phyloP scores from a whole-genome alignment of 2,329 filamentous ascomycete genomes.

The Niveomyces coronatus region DNA sequence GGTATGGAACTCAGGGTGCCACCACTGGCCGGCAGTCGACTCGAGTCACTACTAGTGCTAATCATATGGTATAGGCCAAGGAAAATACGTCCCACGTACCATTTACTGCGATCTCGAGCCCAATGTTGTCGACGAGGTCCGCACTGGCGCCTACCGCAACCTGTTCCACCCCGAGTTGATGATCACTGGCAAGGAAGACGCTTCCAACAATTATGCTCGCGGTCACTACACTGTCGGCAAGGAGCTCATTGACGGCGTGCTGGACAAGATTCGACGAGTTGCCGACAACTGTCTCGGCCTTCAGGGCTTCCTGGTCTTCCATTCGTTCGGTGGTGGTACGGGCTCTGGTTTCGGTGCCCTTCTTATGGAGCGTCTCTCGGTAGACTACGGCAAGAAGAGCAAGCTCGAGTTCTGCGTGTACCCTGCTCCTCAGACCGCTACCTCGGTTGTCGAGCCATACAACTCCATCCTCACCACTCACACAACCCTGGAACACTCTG shows the following conservation, averaged over 20 bases:
- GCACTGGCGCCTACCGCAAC: constrained; percentile 89
- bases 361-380: constrained; percentile 95
- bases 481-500: constrained; percentile 97
- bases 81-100: constrained; percentile 97
- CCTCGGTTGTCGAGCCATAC: constrained; percentile 97
- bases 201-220: constrained; percentile 99
- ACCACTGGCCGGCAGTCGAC: background rate
- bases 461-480: constrained; percentile 99
- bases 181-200: constrained; percentile 99
- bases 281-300: constrained; percentile 97
- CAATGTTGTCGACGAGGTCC: constrained; percentile 98
- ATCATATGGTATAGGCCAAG: constrained; percentile 56
- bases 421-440: constrained; percentile 92
- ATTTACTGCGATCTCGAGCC: constrained; percentile 99
- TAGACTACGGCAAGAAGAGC: constrained; percentile 99
- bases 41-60: constrained; percentile 9
- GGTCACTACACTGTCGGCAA: constrained; percentile 99
- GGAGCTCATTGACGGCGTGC: constrained; percentile 95
- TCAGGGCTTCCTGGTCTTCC: constrained; percentile 98
- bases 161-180: constrained; percentile 99
- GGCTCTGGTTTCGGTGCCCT: constrained; percentile 97
- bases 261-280: constrained; percentile 95
- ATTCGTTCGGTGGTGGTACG: constrained; percentile 98
- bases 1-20: constrained; percentile 45
- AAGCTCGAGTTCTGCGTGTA: constrained; percentile 99